Evolutionary conservation across 2,329 filamentous ascomycete genomes (phyloP).

Genomic region (Dothidotthia symphoricarpi): DNA sequence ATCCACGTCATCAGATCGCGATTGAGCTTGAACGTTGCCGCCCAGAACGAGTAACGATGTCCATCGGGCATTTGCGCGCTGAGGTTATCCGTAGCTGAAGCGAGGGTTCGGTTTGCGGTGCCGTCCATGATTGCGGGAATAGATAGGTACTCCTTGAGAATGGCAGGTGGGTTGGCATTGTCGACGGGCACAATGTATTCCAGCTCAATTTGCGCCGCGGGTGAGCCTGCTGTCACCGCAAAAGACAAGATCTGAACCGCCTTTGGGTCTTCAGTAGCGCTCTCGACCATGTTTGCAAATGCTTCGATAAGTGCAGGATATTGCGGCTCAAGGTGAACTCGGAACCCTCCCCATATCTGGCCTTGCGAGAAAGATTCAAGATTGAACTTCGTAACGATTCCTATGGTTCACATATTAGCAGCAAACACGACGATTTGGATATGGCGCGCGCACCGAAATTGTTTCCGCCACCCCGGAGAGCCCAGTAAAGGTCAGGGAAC

Average conservation of each 20-base stretch:
- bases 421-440: neutral
- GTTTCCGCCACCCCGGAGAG: conserved; percentile 36
- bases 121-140: conserved; percentile 10
- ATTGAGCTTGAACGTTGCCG: conserved; percentile 22
- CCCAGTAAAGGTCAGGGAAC: conserved; percentile 41
- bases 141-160: conserved; percentile 11
- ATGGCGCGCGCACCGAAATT: no score
- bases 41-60: conserved; percentile 25
- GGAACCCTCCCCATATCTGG: conserved; percentile 22
- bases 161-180: conserved; percentile 13
- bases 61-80: conserved; percentile 36
- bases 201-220: conserved; percentile 19
- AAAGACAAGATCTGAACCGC: conserved; percentile 28
- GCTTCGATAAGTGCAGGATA: conserved; percentile 10
- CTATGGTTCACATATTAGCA: conserved; percentile 11
- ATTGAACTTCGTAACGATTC: conserved; percentile 24
- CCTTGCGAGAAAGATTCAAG: conserved; percentile 18
- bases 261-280: conserved; percentile 16
- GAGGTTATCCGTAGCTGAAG: conserved; percentile 35
- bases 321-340: conserved; percentile 3
- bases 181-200: conserved; percentile 22
- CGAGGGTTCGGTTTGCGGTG: conserved; percentile 11
- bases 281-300: conserved; percentile 14
- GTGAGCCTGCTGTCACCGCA: conserved; percentile 11
- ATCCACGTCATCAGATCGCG: conserved; percentile 19